A percentile compares a stretch with the other conserved stretches of the same genome.
These are phyloP conservation scores for Rhodotorula sp. DNA, from an alignment of 1,284 basidiomycete species.

Conservation along the genomic window DNA sequence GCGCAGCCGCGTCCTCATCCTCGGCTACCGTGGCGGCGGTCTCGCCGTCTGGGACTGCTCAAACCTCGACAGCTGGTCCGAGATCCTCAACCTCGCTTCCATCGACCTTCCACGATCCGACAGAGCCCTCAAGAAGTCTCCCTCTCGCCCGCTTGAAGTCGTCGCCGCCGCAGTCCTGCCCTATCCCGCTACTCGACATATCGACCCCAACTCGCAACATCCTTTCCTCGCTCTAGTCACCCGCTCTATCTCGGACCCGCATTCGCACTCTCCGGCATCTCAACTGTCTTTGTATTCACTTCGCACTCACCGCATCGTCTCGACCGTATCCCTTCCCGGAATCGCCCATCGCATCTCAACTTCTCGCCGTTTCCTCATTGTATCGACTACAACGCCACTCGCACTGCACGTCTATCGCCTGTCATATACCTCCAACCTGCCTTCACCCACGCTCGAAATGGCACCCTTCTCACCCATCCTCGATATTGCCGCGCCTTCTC, in stretches of 20 bases:
- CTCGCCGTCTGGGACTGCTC: slow-evolving; percentile 34
- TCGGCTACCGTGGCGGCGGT: slow-evolving; percentile 19
- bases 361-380: slow-evolving; percentile 10
- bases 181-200: neutral
- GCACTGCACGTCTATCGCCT: slow-evolving; percentile 27
- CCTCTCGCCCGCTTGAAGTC: neutral
- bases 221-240: slow-evolving; percentile 28
- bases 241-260: neutral
- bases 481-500: slow-evolving; percentile 19
- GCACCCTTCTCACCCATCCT: slow-evolving; percentile 24
- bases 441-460: neutral
- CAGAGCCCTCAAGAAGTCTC: neutral
- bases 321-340: slow-evolving; percentile 13
- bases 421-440: neutral
- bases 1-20: slow-evolving; percentile 28
- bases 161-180: slow-evolving; percentile 17
- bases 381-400: slow-evolving; percentile 25
- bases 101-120: slow-evolving; percentile 9
- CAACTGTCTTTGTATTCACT: slow-evolving; percentile 31
- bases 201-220: neutral
- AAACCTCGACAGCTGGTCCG: slow-evolving; percentile 31
- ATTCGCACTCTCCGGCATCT: neutral
- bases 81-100: slow-evolving; percentile 27
- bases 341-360: slow-evolving; percentile 12
- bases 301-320: slow-evolving; percentile 17